Evolutionary conservation across 2,329 filamentous ascomycete genomes (phyloP).

Genomic region (Aureobasidium sp.): DNA sequence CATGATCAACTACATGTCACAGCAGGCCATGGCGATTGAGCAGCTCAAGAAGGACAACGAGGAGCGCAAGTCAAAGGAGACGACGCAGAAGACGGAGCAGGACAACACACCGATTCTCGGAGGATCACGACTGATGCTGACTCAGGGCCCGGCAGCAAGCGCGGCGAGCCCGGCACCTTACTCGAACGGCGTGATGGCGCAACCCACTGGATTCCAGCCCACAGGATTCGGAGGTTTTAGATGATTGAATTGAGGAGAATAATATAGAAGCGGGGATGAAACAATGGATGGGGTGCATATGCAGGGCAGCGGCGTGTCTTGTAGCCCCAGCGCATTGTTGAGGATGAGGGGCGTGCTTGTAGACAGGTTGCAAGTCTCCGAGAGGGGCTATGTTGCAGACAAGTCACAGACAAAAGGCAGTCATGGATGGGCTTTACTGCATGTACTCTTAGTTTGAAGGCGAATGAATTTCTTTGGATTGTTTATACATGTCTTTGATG

Average conservation of each 20-base stretch:
- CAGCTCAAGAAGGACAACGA: constrained; percentile 92
- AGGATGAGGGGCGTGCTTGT: constrained; percentile 10
- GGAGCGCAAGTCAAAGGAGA: constrained; percentile 68
- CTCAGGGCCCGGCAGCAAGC: constrained; percentile 65
- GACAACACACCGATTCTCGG: constrained; percentile 92
- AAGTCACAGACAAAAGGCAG: constrained; percentile 2
- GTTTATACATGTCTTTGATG: neutral
- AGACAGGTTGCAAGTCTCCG: neutral
- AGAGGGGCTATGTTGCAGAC: neutral
- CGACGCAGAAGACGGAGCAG: constrained; percentile 78
- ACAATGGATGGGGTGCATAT: constrained; percentile 8
- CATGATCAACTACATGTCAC: constrained; percentile 96
- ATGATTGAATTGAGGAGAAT: constrained; percentile 6
- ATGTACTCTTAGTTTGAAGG: constrained; percentile 14
- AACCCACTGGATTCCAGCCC: constrained; percentile 58
- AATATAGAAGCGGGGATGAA: constrained; percentile 5
- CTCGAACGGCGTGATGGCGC: constrained; percentile 81
- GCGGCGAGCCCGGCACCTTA: constrained; percentile 61
- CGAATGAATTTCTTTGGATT: neutral
- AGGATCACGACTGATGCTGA: constrained; percentile 85
- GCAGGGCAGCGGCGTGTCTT: constrained; percentile 5
- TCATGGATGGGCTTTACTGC: constrained; percentile 3
- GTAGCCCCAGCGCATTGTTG: constrained; percentile 4
- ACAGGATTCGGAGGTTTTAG: constrained; percentile 25
- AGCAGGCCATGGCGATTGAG: constrained; percentile 82